These are phyloP conservation scores for Leucogyrophana mollusca DNA, from an alignment of 768 basidiomycete genomes.

Conservation along the genomic window DNA sequence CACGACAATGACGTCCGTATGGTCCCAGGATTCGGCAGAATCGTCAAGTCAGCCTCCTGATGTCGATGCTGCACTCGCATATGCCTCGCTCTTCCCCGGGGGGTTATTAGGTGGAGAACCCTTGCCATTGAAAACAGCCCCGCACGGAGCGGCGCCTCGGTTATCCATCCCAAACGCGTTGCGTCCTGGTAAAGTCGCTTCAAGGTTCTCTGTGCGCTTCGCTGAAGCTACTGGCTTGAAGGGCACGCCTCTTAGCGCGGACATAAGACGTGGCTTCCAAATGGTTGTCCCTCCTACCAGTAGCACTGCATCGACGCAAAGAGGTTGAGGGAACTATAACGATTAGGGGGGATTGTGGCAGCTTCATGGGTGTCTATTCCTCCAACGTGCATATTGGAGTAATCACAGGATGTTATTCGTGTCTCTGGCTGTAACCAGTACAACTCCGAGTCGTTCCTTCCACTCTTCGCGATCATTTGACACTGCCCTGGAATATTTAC, in stretches of 20 bases:
- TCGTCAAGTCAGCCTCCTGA: constrained; percentile 27
- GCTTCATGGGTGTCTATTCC: no score
- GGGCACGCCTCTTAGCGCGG: no score
- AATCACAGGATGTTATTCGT: no score
- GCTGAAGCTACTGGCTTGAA: background rate
- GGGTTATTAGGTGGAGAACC: background rate
- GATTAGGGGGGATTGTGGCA: no score
- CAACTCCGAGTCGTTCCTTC: no score
- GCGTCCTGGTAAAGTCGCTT: constrained; percentile 4
- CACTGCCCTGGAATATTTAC: no score
- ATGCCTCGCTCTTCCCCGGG: background rate
- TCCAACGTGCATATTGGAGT: no score
- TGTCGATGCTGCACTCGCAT: constrained; percentile 3
- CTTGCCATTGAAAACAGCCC: background rate
- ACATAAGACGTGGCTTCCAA: no score
- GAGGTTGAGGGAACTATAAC: no score
- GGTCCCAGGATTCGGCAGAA: constrained; percentile 42
- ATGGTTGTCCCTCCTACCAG: background rate
- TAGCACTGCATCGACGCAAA: background rate
- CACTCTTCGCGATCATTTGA: no score
- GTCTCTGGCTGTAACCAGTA: no score
- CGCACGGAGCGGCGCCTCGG: background rate
- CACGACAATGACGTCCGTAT: constrained; percentile 16
- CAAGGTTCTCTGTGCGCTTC: constrained; percentile 1
- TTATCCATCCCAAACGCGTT: background rate